Evolutionary conservation across 108 stramenopile genomes (phyloP), one percentile per base, ranked within the genome.

Genomic region (Halocafeteria seosinensis): DNA sequence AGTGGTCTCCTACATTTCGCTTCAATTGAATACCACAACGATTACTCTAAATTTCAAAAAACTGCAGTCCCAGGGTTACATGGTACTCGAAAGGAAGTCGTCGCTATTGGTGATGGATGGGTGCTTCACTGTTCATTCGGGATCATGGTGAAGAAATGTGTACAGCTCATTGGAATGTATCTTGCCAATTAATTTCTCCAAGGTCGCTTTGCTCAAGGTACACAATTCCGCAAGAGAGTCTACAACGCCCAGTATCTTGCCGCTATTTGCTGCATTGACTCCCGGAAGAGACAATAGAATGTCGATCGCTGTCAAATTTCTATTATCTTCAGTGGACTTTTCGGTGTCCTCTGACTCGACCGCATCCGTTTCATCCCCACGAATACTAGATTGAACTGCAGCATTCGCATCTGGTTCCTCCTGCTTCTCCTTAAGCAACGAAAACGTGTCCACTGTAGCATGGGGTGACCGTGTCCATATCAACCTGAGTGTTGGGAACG

Each of bases 391-490:
- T n/a, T 62, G 13, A 27, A 47, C 37, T 3, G 90, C 90, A 50
- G 69, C 77, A 17, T 84, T 84, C 0, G 87, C 86, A 64, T 90
- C 85, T 1, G 85, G 85, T 65, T 90, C 85, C 21, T 87, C 83
- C 66, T 87, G 85, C 50, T 81, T 87, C 21, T 50, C 34, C 63
- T 89, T 90, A 51, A 93, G 65, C 33, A 74, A 70, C 66, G 85
- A 78, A 71, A 97, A 94, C n/a, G 94, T 72, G 52, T 79, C 75
- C 34, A 92, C 71, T 0, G 92, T 91, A 55, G 91, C 88, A 65
- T 92, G 86, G 23, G 92, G 88, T 47, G 81, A 87, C 28, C 87
- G 76, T 2, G 88, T 84, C 92, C 95, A 97, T 51, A 97, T 68
- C 8, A 94, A 71, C 11, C 91, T 84, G 29, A 97, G 80, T 62